Evolutionary conservation across 2,329 filamentous ascomycete species (phyloP), one percentile per base, ranked within the genome.

Genomic region (Cladosporium sp.): DNA sequence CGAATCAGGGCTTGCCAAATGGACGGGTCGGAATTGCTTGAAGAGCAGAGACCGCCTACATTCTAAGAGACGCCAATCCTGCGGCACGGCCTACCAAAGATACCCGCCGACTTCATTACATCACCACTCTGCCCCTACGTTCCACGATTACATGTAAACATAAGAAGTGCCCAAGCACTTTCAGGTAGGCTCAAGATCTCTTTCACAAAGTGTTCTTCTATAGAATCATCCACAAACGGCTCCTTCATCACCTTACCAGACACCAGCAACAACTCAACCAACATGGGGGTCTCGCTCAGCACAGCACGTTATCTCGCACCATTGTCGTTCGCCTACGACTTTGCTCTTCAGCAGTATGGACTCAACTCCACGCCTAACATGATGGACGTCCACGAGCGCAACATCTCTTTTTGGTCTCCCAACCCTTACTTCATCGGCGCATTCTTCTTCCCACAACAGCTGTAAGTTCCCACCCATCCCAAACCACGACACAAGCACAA

Each of bases 391-490:
- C 82, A 85, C 67, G 78, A 85, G 64, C 71, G 71, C 34, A 84
- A 86, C 66, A 72, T 84, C 5, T 83, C 81, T 1, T 85, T 84
- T 66, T 85, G 82, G 73, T 80, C 76, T 1, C 83, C 83, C 0
- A 80, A 84, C 59, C 82, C 83, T 1, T 82, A 76, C 65, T 83
- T 84, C 70, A 84, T 86, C 61, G 83, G 74, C 0, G 80, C 73
- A 15, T 85, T 86, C 74, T 86, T 86, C 75, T 83, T 83, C 68
- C 82, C 82, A 0, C 82, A 86, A 67, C 82, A 85, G 67, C 66
- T 85, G 52, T 55, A 47, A 47, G 52, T 19, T 4, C n/a, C 5
- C 6, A 34, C n/a, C n/a, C 2, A 34, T n/a, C 9, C 9, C n/a
- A 15, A 19, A 20, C 17, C n/a, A 8, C 30, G 8, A 9, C 30